These are phyloP conservation scores for Sporothrix sp. DNA, from an alignment of 2,329 filamentous ascomycete species.

Conservation along the genomic window DNA sequence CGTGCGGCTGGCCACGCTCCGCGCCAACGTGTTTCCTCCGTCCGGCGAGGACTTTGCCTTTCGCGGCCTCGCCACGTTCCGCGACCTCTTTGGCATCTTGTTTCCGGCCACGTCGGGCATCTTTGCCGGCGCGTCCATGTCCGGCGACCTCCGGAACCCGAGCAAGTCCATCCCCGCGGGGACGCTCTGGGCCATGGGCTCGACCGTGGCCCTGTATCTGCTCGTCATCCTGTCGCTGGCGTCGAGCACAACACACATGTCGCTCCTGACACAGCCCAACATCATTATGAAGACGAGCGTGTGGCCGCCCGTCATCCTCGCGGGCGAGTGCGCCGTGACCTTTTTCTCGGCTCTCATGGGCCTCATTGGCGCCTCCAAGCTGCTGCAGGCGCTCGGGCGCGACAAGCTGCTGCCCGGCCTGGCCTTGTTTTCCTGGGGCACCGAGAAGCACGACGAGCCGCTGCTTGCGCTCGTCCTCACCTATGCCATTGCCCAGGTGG, in stretches of 20 bases:
- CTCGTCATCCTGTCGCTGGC: slow-evolving; percentile 72
- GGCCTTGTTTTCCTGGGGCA: slow-evolving; percentile 63
- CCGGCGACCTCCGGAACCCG: slow-evolving; percentile 71
- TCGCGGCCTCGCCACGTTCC: slow-evolving; percentile 58
- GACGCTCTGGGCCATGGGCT: slow-evolving; percentile 66
- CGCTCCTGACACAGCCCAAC: slow-evolving; percentile 65
- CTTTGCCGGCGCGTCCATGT: slow-evolving; percentile 76
- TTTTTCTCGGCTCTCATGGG: slow-evolving; percentile 85
- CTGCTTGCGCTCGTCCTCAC: slow-evolving; percentile 67
- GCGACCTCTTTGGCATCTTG: slow-evolving; percentile 75
- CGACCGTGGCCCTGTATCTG: slow-evolving; percentile 68
- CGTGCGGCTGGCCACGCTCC: slow-evolving; percentile 57
- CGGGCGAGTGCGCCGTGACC: slow-evolving; percentile 72
- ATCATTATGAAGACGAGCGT: slow-evolving; percentile 73
- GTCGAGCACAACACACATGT: slow-evolving; percentile 61
- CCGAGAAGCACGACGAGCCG: slow-evolving; percentile 62
- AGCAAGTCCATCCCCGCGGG: slow-evolving; percentile 77
- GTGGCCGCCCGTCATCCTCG: slow-evolving; percentile 62
- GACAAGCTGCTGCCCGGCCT: slow-evolving; percentile 72
- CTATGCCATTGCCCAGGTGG: slow-evolving; percentile 64
- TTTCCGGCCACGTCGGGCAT: slow-evolving; percentile 63
- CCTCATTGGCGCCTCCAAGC: slow-evolving; percentile 73
- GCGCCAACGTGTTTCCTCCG: slow-evolving; percentile 65
- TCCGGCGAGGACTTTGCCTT: slow-evolving; percentile 49
- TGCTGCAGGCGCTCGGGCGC: slow-evolving; percentile 72